Conservation (phyloP, 495 filamentous ascomycete genomes). For the Penicillium chermesinum region DNA sequence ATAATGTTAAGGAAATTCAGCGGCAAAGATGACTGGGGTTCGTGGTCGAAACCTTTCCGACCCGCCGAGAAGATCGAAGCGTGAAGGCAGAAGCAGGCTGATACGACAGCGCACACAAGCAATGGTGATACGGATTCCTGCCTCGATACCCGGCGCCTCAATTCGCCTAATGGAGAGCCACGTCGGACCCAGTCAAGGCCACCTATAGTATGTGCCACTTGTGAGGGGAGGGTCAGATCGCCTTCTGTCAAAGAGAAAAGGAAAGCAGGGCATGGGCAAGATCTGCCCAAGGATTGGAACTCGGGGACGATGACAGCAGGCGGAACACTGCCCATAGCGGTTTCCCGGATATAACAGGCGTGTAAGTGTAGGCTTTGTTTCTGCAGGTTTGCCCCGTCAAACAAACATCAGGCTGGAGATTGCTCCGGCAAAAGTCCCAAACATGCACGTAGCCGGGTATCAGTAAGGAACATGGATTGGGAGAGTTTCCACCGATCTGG, state of each 20-base stretch:
- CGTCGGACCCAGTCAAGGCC: conserved; percentile 24
- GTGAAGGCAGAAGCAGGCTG: conserved; percentile 20
- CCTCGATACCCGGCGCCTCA: conserved; percentile 23
- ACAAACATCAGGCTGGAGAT: conserved; percentile 24
- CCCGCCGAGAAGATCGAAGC: conserved; percentile 21
- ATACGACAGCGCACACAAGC: conserved; percentile 28
- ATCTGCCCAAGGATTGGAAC: conserved; percentile 16
- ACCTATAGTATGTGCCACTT: conserved; percentile 16
- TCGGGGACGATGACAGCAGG: neutral
- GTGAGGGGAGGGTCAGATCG: conserved; percentile 4
- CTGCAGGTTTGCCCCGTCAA: conserved; percentile 30
- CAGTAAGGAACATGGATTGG: conserved; percentile 27
- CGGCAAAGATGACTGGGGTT: conserved; percentile 22
- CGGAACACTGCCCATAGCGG: conserved; percentile 9
- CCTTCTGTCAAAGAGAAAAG: conserved; percentile 9
- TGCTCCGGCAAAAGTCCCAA: conserved; percentile 21
- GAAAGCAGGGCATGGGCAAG: conserved; percentile 13
- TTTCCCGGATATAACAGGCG: conserved; percentile 3
- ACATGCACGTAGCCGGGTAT: conserved; percentile 26
- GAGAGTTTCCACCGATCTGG: conserved; percentile 5
- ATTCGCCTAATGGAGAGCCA: conserved; percentile 26
- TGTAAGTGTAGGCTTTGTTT: conserved; percentile 22
- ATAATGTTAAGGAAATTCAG: neutral
- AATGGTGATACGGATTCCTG: conserved; percentile 29
- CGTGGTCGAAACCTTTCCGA: conserved; percentile 23